phyloP scores from a whole-genome alignment of 345 rosid species.

The Salix suchowensis region DNA sequence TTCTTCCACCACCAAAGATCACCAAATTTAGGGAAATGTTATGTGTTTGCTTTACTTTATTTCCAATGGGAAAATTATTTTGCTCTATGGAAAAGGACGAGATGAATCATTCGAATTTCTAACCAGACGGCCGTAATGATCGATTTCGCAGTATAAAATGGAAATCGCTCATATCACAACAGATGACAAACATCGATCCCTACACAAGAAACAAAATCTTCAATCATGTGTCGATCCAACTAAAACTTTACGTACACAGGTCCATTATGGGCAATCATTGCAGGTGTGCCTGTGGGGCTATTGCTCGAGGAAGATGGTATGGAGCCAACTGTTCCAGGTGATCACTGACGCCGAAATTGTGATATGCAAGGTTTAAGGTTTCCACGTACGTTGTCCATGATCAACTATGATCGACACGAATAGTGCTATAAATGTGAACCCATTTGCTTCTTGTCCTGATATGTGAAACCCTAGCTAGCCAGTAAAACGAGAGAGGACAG shows the following conservation, averaged over 20 bases:
- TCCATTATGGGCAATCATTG: background rate
- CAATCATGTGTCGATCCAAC: background rate
- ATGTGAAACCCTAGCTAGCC: constrained; percentile 18
- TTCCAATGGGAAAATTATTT: background rate
- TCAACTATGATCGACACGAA: background rate
- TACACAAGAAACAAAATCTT: background rate
- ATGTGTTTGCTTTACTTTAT: background rate
- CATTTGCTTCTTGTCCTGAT: background rate
- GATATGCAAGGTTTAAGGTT: background rate
- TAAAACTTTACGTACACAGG: background rate
- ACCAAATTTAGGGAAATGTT: background rate
- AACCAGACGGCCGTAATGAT: background rate
- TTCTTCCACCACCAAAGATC: background rate
- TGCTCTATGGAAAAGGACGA: background rate
- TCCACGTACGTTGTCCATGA: background rate
- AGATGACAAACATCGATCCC: background rate
- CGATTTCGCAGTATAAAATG: background rate
- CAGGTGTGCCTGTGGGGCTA: background rate
- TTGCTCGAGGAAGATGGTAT: background rate
- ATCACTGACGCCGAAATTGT: constrained; percentile 9
- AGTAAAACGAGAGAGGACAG: background rate
- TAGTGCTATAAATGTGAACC: too few relatives aligned
- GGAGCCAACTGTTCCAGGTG: constrained; percentile 5
- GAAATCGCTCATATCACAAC: background rate
- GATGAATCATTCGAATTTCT: background rate